These are phyloP conservation scores for Cyclanthera cordifolia DNA, from an alignment of 306 rosid species.

Conservation along the genomic window DNA sequence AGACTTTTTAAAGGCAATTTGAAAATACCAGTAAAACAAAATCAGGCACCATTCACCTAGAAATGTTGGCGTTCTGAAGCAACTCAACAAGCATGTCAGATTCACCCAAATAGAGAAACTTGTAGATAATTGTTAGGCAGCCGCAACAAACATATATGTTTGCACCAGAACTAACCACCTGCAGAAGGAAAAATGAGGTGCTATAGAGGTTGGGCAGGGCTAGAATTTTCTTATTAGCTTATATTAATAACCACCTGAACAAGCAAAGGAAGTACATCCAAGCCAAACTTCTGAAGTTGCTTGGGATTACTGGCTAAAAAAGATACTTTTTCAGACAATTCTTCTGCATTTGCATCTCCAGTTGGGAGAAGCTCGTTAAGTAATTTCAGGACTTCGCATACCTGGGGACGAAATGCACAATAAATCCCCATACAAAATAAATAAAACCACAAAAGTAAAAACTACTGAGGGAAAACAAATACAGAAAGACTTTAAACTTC, in stretches of 20 bases:
- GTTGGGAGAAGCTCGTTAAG: conserved; percentile 80
- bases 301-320: conserved; percentile 46
- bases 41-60: conserved; percentile 52
- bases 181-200: conserved; percentile 17
- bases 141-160: conserved; percentile 73
- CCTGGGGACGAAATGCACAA: conserved; percentile 22
- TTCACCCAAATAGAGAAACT: conserved; percentile 57
- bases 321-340: conserved; percentile 41
- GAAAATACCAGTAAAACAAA: conserved; percentile 12
- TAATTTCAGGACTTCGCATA: conserved; percentile 71
- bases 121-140: conserved; percentile 68
- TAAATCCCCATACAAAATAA: background rate
- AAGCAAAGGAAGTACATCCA: conserved; percentile 65
- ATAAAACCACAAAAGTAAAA: background rate
- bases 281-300: conserved; percentile 60
- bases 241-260: conserved; percentile 56
- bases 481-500: background rate
- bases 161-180: conserved; percentile 95
- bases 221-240: conserved; percentile 1
- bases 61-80: conserved; percentile 59
- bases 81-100: conserved; percentile 63
- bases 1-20: conserved; percentile 21
- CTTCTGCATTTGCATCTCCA: conserved; percentile 46
- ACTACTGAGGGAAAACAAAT: background rate
- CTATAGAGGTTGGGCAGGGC: conserved; percentile 9